Conservation (phyloP, 495 filamentous ascomycete species). For the Penicillium nucicola region DNA sequence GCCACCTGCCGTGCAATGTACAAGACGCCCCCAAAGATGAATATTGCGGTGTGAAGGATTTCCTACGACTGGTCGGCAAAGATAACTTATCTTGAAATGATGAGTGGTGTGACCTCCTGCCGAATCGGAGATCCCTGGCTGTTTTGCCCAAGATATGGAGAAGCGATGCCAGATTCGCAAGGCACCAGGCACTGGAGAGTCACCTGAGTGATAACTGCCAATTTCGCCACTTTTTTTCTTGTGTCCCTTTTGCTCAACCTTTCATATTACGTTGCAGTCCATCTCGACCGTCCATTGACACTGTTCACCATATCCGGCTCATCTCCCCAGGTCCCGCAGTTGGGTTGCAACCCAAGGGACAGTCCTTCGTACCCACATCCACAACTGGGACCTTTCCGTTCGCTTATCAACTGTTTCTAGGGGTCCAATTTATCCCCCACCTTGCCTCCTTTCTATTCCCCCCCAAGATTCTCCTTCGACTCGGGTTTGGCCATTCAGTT, state of each 20-base stretch:
- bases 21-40: background rate
- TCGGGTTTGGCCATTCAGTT: background rate
- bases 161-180: slow-evolving; percentile 17
- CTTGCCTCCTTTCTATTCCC: slow-evolving; percentile 4
- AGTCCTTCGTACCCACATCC: background rate
- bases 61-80: background rate
- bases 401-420: slow-evolving; percentile 17
- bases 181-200: slow-evolving; percentile 7
- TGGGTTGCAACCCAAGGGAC: slow-evolving; percentile 8
- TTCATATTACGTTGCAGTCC: background rate
- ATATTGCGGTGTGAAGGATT: background rate
- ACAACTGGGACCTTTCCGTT: slow-evolving; percentile 21
- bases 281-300: background rate
- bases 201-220: slow-evolving; percentile 29
- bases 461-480: background rate
- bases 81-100: too few relatives aligned
- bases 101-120: background rate
- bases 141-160: background rate
- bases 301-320: background rate
- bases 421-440: slow-evolving; percentile 15
- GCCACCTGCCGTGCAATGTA: background rate
- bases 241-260: background rate
- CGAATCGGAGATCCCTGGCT: background rate
- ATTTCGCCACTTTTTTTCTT: slow-evolving; percentile 20
- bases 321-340: slow-evolving; percentile 3